A percentile compares a stretch with the other conserved stretches of the same genome.
Evolutionary conservation across 306 rosid genomes (phyloP).

Genomic region (Trifolium dubium): DNA sequence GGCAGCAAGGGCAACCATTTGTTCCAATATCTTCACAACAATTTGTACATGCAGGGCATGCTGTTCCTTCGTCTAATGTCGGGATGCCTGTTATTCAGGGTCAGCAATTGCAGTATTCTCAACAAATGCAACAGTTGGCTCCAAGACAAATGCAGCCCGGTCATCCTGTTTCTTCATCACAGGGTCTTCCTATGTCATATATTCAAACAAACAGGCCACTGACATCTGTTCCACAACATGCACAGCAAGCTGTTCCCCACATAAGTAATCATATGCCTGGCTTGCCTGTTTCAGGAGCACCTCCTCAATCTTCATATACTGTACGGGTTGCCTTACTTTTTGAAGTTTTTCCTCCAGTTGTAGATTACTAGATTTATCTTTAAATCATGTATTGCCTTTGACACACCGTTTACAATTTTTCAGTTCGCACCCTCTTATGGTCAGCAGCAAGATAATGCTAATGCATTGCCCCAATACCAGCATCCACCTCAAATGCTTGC

Average conservation of each 20-base stretch:
- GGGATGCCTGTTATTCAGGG: conserved; percentile 72
- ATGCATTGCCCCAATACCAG: conserved; percentile 66
- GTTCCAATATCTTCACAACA: conserved; percentile 66
- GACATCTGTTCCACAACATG: conserved; percentile 66
- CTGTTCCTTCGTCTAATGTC: conserved; percentile 63
- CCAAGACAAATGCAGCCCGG: conserved; percentile 76
- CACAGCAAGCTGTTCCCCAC: conserved; percentile 76
- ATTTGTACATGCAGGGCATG: conserved; percentile 75
- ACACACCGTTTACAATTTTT: conserved; percentile 39
- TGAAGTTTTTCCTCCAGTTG: conserved; percentile 11
- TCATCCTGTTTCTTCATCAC: conserved; percentile 67
- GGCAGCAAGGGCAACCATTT: conserved; percentile 81
- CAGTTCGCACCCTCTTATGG: conserved; percentile 71
- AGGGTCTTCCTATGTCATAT: conserved; percentile 68
- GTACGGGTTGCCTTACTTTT: conserved; percentile 52
- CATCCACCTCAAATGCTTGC: conserved; percentile 75
- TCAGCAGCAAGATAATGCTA: conserved; percentile 74
- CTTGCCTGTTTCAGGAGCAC: conserved; percentile 67
- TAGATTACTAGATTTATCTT: conserved; percentile 11
- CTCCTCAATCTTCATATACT: conserved; percentile 68
- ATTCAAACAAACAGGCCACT: conserved; percentile 74
- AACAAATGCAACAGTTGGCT: conserved; percentile 79
- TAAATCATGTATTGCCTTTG: conserved; percentile 28
- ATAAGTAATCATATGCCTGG: conserved; percentile 76
- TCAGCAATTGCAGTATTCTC: conserved; percentile 82